Evolutionary conservation across 306 rosid species (phyloP).

Genomic region (Rosa chinensis): DNA sequence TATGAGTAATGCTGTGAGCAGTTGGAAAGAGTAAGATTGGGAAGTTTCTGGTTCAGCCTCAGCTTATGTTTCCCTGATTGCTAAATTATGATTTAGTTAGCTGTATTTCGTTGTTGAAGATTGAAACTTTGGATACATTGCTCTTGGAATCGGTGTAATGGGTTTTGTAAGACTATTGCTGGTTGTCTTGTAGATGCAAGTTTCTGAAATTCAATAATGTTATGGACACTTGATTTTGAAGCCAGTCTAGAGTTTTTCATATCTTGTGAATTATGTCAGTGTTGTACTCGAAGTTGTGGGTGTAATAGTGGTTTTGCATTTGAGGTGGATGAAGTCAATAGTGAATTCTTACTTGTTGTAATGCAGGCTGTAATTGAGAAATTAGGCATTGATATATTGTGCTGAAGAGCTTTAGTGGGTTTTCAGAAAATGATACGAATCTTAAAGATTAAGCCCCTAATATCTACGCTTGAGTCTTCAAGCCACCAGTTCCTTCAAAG

Average conservation of each 20-base stretch:
- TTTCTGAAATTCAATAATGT: background rate
- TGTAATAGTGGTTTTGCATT: background rate
- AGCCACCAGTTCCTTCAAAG: conserved; percentile 40
- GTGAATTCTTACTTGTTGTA: conserved; percentile 5
- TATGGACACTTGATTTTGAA: background rate
- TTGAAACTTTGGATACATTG: background rate
- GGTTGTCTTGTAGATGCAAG: background rate
- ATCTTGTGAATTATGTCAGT: background rate
- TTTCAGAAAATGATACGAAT: conserved; percentile 35
- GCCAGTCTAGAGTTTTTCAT: background rate
- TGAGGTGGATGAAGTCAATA: background rate
- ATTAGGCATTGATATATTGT: background rate
- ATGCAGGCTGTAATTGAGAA: conserved; percentile 5
- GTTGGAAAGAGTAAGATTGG: background rate
- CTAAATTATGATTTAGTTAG: background rate
- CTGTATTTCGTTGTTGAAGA: conserved; percentile 3
- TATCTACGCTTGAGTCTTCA: conserved; percentile 24
- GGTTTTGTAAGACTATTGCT: background rate
- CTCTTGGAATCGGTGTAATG: background rate
- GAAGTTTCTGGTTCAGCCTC: background rate
- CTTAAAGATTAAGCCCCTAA: conserved; percentile 26
- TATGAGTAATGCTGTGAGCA: background rate
- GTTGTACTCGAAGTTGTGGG: background rate
- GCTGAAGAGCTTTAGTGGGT: background rate
- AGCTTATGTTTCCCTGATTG: background rate